A percentile compares a stretch with the other conserved stretches of the same genome.
Conservation (phyloP, 176 grass and related monocot genomes). For the Avena sativa region DNA sequence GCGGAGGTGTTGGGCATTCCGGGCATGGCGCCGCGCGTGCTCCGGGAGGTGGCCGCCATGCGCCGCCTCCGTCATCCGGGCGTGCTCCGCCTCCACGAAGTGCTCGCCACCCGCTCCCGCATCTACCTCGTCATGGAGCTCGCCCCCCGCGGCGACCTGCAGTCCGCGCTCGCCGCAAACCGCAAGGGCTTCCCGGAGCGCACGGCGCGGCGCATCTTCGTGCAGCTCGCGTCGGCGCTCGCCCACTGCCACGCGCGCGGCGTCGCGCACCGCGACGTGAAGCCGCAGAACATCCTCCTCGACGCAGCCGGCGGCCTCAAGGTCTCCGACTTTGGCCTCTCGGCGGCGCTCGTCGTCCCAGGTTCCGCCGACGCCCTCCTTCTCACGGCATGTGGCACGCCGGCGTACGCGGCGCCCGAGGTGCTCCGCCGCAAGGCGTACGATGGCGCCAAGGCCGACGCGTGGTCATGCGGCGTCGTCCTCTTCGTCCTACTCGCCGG, state of each 20-base stretch:
- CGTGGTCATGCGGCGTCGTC: slow-evolving; percentile 89
- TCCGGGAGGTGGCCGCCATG: slow-evolving; percentile 75
- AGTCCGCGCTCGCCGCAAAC: slow-evolving; percentile 45
- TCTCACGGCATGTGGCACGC: slow-evolving; percentile 74
- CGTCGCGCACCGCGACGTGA: slow-evolving; percentile 78
- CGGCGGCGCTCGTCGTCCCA: slow-evolving; percentile 46
- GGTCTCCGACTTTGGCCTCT: slow-evolving; percentile 79
- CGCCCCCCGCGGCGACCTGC: slow-evolving; percentile 65
- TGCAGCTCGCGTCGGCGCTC: slow-evolving; percentile 70
- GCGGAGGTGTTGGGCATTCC: slow-evolving; percentile 41
- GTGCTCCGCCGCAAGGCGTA: slow-evolving; percentile 66
- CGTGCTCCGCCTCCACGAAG: slow-evolving; percentile 78
- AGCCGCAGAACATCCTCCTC: slow-evolving; percentile 87
- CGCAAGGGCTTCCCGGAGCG: slow-evolving; percentile 52
- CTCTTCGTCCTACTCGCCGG: slow-evolving; percentile 84
- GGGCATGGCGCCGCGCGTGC: slow-evolving; percentile 54
- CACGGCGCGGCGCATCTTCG: slow-evolving; percentile 57
- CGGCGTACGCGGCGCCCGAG: slow-evolving; percentile 78
- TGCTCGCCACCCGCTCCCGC: slow-evolving; percentile 64
- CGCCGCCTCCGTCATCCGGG: slow-evolving; percentile 77
- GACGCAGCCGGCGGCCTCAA: slow-evolving; percentile 57
- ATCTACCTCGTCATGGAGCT: slow-evolving; percentile 88
- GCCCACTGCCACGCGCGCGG: slow-evolving; percentile 72
- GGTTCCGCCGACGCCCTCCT: slow-evolving; percentile 55
- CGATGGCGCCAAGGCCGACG: slow-evolving; percentile 84